A percentile compares a stretch with the other conserved stretches of the same genome.
Conservation (phyloP, 768 basidiomycete species). For the Boletellus ananas region DNA sequence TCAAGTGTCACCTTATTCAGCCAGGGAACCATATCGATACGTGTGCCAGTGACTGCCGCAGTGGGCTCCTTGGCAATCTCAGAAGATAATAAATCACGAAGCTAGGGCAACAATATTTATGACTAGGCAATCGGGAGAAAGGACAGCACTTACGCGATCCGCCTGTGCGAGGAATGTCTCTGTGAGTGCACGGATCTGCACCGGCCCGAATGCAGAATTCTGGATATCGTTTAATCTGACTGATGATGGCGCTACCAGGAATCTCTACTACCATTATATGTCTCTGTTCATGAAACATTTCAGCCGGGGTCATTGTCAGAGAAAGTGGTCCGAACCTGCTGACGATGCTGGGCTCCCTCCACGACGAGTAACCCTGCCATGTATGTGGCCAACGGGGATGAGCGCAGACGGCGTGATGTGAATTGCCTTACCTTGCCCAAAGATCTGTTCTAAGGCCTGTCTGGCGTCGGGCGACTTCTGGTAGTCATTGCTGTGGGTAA, state of each 20-base stretch:
- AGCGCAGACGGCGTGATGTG: no score
- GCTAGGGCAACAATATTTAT: not conserved
- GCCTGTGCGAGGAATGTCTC: not conserved
- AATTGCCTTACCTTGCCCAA: not conserved
- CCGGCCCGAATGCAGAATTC: not conserved
- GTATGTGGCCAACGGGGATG: not conserved
- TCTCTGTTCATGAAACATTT: not conserved
- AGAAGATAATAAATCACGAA: not conserved
- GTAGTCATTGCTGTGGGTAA: not conserved
- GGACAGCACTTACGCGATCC: not conserved
- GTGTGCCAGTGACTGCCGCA: not conserved
- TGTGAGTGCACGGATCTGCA: not conserved
- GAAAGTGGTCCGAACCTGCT: not conserved
- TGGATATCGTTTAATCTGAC: not conserved
- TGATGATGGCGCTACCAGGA: not conserved
- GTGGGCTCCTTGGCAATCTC: not conserved
- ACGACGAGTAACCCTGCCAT: not conserved
- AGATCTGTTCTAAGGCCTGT: no score
- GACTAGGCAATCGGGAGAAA: no score
- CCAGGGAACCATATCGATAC: not conserved
- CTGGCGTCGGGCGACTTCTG: not conserved
- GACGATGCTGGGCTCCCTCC: not conserved
- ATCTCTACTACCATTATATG: not conserved
- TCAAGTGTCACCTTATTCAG: not conserved
- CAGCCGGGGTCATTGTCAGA: not conserved